phyloP scores from a whole-genome alignment of 441 rosid species.

The Populus tomentosa region DNA sequence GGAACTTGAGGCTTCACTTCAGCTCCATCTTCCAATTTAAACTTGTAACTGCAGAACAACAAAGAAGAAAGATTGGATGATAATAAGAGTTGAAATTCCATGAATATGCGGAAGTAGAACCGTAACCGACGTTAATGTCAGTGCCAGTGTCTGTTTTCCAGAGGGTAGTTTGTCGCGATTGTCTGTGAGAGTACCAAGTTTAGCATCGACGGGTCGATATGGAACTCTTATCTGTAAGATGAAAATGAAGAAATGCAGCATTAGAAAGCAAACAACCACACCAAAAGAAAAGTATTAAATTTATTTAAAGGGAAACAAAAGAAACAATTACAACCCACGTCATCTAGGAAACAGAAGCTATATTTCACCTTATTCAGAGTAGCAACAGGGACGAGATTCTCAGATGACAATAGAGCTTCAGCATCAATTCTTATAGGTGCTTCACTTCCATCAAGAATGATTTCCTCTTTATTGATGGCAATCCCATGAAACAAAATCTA shows the following conservation, averaged over 20 bases:
- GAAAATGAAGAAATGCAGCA: conserved; percentile 9
- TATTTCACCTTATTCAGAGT: conserved; percentile 66
- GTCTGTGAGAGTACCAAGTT: conserved; percentile 64
- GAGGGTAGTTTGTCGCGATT: conserved; percentile 85
- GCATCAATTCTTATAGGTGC: conserved; percentile 84
- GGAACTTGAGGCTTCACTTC: conserved; percentile 87
- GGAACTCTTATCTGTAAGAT: conserved; percentile 73
- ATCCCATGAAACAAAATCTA: conserved; percentile 89
- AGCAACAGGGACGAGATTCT: conserved; percentile 74
- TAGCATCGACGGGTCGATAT: conserved; percentile 77
- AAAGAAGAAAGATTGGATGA: conserved; percentile 11
- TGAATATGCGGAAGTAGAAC: conserved; percentile 11
- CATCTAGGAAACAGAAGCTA: background rate
- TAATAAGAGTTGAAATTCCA: conserved; percentile 7
- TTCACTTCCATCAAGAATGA: conserved; percentile 94
- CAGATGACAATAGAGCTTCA: conserved; percentile 75
- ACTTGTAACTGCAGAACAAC: conserved; percentile 66
- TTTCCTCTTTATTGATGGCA: conserved; percentile 64
- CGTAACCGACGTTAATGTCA: conserved; percentile 72
- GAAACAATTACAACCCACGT: conserved; percentile 3
- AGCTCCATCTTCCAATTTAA: conserved; percentile 94
- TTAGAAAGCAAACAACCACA: conserved; percentile 7
- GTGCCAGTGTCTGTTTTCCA: conserved; percentile 86
- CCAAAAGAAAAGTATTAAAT: conserved; percentile 5
- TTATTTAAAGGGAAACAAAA: conserved; percentile 8